phyloP scores from a whole-genome alignment of 116 monocot species.

The Papilionanthe hybrid region DNA sequence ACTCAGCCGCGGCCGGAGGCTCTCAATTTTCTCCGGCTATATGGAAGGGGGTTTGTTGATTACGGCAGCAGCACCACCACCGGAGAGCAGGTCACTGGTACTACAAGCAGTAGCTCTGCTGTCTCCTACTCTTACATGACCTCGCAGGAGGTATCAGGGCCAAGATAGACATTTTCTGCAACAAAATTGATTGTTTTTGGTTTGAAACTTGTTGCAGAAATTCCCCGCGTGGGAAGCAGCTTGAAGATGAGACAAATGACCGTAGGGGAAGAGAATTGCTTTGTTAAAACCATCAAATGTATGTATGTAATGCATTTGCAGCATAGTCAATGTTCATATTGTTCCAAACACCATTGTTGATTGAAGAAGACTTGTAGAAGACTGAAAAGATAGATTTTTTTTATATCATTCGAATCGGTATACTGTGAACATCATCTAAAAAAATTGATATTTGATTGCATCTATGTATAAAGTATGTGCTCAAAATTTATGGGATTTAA shows the following conservation, averaged over 20 bases:
- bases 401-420: neutral
- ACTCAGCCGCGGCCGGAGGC: constrained; percentile 48
- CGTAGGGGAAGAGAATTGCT: no score
- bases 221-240: no score
- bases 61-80: neutral
- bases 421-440: neutral
- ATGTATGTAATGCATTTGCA: no score
- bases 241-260: no score
- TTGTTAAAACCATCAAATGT: no score
- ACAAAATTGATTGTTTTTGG: neutral
- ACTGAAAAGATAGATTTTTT: neutral
- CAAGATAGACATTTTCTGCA: constrained; percentile 38
- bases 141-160: constrained; percentile 60
- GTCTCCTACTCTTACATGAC: constrained; percentile 26
- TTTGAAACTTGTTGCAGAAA: no score
- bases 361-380: no score
- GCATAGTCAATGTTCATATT: no score
- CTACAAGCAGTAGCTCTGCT: constrained; percentile 19
- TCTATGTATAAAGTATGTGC: neutral
- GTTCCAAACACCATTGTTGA: no score
- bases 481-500: neutral
- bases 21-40: constrained; percentile 63
- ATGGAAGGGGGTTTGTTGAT: constrained; percentile 47
- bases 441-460: neutral
- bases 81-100: neutral